Percentiles rank a stretch among this genome's conserved stretches.
Evolutionary conservation across 1,284 basidiomycete genomes (phyloP).

Genomic region (Chalciporus sp.): DNA sequence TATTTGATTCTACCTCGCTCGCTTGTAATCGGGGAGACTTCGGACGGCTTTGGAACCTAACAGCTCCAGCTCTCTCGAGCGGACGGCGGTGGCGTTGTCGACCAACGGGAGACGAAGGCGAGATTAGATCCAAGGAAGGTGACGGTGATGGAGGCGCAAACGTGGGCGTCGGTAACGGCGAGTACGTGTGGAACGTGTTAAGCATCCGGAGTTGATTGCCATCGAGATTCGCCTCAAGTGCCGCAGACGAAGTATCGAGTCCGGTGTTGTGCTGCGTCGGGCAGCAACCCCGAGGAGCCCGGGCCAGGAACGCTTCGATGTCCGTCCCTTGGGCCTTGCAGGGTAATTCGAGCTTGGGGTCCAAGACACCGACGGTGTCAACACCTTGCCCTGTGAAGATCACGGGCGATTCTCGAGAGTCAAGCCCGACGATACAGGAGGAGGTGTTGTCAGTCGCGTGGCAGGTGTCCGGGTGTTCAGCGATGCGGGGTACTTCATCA

Average conservation of each 20-base stretch:
- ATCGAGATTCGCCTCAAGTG: conserved; percentile 18
- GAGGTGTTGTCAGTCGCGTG: background rate
- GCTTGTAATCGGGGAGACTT: conserved; percentile 26
- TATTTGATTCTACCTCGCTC: conserved; percentile 18
- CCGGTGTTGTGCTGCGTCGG: conserved; percentile 5
- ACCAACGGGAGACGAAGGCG: conserved; percentile 19
- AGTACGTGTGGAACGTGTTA: conserved; percentile 27
- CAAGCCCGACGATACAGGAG: background rate
- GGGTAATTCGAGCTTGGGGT: background rate
- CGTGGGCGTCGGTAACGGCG: conserved; percentile 31
- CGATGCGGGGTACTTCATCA: background rate
- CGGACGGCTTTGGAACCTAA: conserved; percentile 29
- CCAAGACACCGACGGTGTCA: background rate
- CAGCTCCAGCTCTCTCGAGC: conserved; percentile 34
- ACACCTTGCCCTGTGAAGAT: background rate
- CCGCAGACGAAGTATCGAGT: background rate
- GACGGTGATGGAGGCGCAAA: conserved; percentile 35
- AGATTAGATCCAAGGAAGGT: conserved; percentile 28
- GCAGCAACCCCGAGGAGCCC: conserved; percentile 21
- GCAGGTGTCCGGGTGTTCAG: background rate
- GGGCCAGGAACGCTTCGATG: background rate
- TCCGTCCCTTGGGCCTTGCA: background rate
- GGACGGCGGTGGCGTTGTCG: conserved; percentile 31
- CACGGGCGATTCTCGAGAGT: background rate
- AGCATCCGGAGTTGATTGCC: conserved; percentile 16